Evolutionary conservation across 2,329 filamentous ascomycete genomes (phyloP), one percentile per base, ranked within the genome.

Genomic region (Cercospora zeina): DNA sequence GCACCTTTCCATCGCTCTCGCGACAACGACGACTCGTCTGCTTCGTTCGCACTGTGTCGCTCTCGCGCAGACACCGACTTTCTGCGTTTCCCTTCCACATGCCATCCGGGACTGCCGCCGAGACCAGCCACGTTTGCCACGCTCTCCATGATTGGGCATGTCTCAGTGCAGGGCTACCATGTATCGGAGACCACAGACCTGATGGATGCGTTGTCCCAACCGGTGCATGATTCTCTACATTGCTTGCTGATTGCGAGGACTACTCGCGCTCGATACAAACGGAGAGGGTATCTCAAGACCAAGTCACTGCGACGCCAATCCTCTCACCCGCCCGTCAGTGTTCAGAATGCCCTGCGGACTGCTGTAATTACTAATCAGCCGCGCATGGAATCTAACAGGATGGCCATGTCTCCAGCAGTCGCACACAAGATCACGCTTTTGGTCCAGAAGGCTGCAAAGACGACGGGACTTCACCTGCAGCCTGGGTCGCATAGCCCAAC

Each of bases 401-500:
- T 34, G 31, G 8, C 8, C 31, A 10, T 34, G 31, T 34, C 8
- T 34, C 31, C 8, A 27, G 24, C 24, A 27, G 24, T 27, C 10
- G 24, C 45, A 50, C 14, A n/a, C 21, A 5, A 24, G 8, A 51
- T 10, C 14, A 31, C n/a, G 10, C 8, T 51, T n/a, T 13, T 10
- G n/a, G n/a, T 27, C 49, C 10, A 3, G 49, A 53, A 54, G 50
- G 58, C 16, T 49, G 58, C 24, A 60, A 45, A 54, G 27, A 7
- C 9, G n/a, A 8, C 8, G 58, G 58, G 3, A 54, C 47, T 54
- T 54, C 58, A 8, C 47, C 49, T 5, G 50, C 34, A 19, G 58
- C 58, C 53, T 30, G 30, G 4, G 58, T 60, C 24, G 31, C 34
- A n/a, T 60, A 54, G 14, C 49, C 50, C 30, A 60, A 16, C 33